Base-by-base conservation (phyloP, 2,329 filamentous ascomycete genomes). In the Fusarium virguliforme region DNA sequence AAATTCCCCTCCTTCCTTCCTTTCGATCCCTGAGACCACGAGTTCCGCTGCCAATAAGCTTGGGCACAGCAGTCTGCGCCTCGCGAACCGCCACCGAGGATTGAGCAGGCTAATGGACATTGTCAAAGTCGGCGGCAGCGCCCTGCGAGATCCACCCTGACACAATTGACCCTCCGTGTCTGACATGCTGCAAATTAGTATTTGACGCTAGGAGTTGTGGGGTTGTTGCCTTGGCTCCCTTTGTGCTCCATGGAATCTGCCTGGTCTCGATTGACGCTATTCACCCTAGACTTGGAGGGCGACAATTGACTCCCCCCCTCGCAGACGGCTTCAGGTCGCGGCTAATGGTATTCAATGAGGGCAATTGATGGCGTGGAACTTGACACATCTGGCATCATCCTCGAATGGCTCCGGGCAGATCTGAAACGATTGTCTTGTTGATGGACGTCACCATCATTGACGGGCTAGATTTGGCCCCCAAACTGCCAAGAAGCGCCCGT, bases 381-480 rank as follows among this genome's bases (percentile, higher is more conserved):
- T 58, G 55, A 37, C 55, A 34, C 40, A 48, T 46, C n/a, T 58
- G 37, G 22, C 40, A 40, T 26, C 22, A 50, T 50, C 15, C 13
- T 35, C 30, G 28, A 58, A 15, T 8, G 13, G 12, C 24, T 41
- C 26, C 30, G 8, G 9, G 13, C 28, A 18, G 18, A 41, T 30
- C 30, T 58, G 55, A 58, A 58, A 58, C 55, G 15, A 12, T 30
- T 50, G 10, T 26, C 9, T 30, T 32, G 13, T n/a, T 6, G 32
- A 58, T 46, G 24, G 22, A 8, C 4, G 15, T 26, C 38, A 28
- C 43, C 40, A 41, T 8, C 41, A 18, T 50, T 15, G 30, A 50
- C 10, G 8, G 4, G 32, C 18, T 30, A n/a, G 10, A 13, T 15
- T 51, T 26, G 4, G 43, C 34, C 57, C 58, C 58, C 58, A 35